Evolutionary conservation across 441 rosid species (phyloP), one percentile per base, ranked within the genome.

Genomic region (Jatropha podagrica): DNA sequence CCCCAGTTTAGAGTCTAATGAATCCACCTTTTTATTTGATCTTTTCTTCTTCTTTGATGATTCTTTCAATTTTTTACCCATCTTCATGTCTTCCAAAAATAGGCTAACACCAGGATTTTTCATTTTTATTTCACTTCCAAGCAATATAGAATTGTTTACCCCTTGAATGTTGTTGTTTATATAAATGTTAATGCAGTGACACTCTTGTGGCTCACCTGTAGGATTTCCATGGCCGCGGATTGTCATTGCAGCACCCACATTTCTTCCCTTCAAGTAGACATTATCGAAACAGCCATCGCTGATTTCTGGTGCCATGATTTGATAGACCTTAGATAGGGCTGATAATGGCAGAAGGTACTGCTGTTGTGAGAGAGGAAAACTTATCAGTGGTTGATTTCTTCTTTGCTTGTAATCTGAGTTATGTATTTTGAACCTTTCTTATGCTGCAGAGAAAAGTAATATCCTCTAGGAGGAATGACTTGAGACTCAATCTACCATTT

Each of bases 121-220:
- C 86, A 92, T 82, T 73, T 77, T 85, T 32, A 90, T 83, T 59
- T 85, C 79, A 70, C 97, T 91, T 20, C 80, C 94, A 0, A 86
- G 20, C 85, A 93, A 49, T 52, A 85, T 75, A 26, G 94, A 89
- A 63, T 86, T 84, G 68, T 84, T 91, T 0, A 78, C 84, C 27
- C 88, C 98, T 73, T 91, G 95, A 69, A 89, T 65, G 42, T 93
- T 93, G 85, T 81, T 92, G 87, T 92, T 95, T 71, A 88, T 69
- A 69, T 88, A 86, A 12, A 93, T 88, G 89, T 93, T 93, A 78
- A 95, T 83, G 86, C 88, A 84, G 72, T 90, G 83, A 71, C 88
- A 78, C 44, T 85, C 83, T 40, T 77, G 76, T 3, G 83, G 78
- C 44, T 88, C 85, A 18, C 80, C 78, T 5, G 79, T 18, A 7